These are phyloP conservation scores for Pythium inflatum DNA, from an alignment of 352 stramenopile genomes.

Conservation along the genomic window DNA sequence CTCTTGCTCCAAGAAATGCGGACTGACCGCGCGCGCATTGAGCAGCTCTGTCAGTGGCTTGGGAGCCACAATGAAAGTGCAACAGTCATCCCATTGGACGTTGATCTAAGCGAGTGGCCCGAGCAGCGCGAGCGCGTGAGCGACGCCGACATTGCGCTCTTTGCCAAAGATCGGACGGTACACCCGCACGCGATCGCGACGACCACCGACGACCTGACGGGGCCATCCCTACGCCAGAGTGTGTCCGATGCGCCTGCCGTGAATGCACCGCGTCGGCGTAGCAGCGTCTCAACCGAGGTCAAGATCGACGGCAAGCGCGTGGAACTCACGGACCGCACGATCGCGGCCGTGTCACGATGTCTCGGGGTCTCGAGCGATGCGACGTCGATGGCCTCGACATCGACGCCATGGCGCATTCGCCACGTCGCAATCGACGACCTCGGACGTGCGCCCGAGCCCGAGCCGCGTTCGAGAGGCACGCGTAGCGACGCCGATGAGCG, in stretches of 20 bases:
- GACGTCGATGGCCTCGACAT: neutral
- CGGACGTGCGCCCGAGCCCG: neutral
- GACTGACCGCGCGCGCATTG: slow-evolving; percentile 55
- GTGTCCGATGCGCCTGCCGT: too few species aligned
- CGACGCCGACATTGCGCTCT: slow-evolving; percentile 80
- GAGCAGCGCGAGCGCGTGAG: slow-evolving; percentile 87
- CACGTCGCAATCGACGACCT: slow-evolving; percentile 23
- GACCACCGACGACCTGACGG: too few species aligned
- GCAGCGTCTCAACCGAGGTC: slow-evolving; percentile 12
- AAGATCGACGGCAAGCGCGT: slow-evolving; percentile 30
- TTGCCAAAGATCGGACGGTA: slow-evolving; percentile 59
- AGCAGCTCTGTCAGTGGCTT: slow-evolving; percentile 53
- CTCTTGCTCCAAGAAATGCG: slow-evolving; percentile 77
- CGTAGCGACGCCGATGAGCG: slow-evolving; percentile 53
- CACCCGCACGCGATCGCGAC: slow-evolving; percentile 41
- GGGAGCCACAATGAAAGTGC: slow-evolving; percentile 10
- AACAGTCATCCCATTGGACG: slow-evolving; percentile 28
- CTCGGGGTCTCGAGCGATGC: too few species aligned
- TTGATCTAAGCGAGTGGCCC: slow-evolving; percentile 86
- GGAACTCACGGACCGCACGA: slow-evolving; percentile 13
- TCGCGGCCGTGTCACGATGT: slow-evolving; percentile 26
- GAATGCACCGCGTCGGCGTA: slow-evolving; percentile 4
- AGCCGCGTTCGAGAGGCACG: neutral
- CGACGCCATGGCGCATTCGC: slow-evolving; percentile 19
- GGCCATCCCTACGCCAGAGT: too few species aligned